Percentiles rank a stretch among this genome's conserved stretches.
Evolutionary conservation across 495 filamentous ascomycete genomes (phyloP).

Genomic region (Neurospora cerealis): DNA sequence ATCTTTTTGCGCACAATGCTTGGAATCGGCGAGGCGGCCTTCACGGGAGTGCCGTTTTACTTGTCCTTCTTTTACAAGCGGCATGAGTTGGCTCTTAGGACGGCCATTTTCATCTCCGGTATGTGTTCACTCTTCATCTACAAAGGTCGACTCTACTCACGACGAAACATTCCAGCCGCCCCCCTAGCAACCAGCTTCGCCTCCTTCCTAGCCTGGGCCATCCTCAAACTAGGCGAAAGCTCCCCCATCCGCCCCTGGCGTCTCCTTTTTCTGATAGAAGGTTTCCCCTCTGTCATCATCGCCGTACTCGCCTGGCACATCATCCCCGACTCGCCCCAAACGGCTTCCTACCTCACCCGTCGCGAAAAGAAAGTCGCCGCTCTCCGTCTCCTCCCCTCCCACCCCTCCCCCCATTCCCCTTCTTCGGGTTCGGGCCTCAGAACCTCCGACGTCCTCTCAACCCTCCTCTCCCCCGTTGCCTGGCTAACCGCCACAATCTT

Average conservation of each 20-base stretch:
- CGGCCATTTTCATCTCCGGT: slow-evolving; percentile 66
- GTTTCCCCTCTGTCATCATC: slow-evolving; percentile 61
- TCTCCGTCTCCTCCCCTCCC: slow-evolving; percentile 39
- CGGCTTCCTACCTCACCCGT: slow-evolving; percentile 58
- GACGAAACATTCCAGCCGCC: too few species aligned
- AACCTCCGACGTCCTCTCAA: slow-evolving; percentile 23
- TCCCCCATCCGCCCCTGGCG: slow-evolving; percentile 68
- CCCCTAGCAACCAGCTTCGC: slow-evolving; percentile 79
- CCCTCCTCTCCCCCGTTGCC: slow-evolving; percentile 50
- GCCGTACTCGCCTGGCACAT: slow-evolving; percentile 59
- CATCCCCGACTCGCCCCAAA: slow-evolving; percentile 62
- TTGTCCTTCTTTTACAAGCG: slow-evolving; percentile 81
- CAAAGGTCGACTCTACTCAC: too few species aligned
- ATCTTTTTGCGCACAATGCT: slow-evolving; percentile 57
- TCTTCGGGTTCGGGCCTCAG: slow-evolving; percentile 40
- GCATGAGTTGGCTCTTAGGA: slow-evolving; percentile 69
- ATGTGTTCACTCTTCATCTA: too few species aligned
- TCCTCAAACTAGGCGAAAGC: slow-evolving; percentile 51
- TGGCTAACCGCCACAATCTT: slow-evolving; percentile 57
- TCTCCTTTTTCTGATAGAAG: slow-evolving; percentile 79
- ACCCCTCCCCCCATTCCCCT: slow-evolving; percentile 33
- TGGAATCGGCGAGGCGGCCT: slow-evolving; percentile 66
- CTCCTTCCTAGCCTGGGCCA: slow-evolving; percentile 71
- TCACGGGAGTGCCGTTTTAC: slow-evolving; percentile 70
- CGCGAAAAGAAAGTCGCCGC: slow-evolving; percentile 68